These are phyloP conservation scores for Podaxis sp. DNA, from an alignment of 768 basidiomycete species.

Conservation along the genomic window DNA sequence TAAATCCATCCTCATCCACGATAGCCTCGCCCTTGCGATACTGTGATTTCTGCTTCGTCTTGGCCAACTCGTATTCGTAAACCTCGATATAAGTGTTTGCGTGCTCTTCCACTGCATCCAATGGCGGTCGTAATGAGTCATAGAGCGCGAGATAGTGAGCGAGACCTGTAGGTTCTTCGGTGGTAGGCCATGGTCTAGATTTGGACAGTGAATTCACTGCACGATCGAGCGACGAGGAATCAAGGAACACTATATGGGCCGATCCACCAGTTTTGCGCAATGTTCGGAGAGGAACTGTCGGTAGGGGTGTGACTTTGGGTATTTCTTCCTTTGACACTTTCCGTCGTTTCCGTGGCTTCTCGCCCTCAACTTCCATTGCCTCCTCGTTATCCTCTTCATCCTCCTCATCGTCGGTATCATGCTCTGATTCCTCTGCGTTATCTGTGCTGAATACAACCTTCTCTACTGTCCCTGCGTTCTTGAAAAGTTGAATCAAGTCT, in stretches of 20 bases:
- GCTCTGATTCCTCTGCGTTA: constrained; percentile 41
- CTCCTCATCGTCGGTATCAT: constrained; percentile 42
- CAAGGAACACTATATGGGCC: constrained; percentile 73
- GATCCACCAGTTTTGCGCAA: constrained; percentile 63
- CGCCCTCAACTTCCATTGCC: constrained; percentile 27
- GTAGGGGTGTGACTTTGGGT: constrained; percentile 64
- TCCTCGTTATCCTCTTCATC: constrained; percentile 38
- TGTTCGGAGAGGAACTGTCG: constrained; percentile 48
- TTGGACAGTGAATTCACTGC: constrained; percentile 57
- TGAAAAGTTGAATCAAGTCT: constrained; percentile 78
- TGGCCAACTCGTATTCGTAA: constrained; percentile 72
- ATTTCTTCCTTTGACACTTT: constrained; percentile 37
- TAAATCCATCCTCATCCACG: constrained; percentile 94
- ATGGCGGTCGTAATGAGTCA: constrained; percentile 68
- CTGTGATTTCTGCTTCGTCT: constrained; percentile 58
- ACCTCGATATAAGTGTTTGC: constrained; percentile 76
- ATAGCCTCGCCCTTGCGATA: constrained; percentile 85
- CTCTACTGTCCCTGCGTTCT: constrained; percentile 75
- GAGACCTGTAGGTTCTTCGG: constrained; percentile 65
- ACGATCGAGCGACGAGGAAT: constrained; percentile 67
- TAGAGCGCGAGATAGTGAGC: constrained; percentile 70
- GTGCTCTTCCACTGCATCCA: constrained; percentile 72
- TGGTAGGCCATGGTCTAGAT: constrained; percentile 60
- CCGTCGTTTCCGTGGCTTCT: constrained; percentile 39
- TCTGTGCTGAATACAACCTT: constrained; percentile 53